phyloP scores from a whole-genome alignment of 176 grass and related monocot genomes.

The Cenchrus purpureus region DNA sequence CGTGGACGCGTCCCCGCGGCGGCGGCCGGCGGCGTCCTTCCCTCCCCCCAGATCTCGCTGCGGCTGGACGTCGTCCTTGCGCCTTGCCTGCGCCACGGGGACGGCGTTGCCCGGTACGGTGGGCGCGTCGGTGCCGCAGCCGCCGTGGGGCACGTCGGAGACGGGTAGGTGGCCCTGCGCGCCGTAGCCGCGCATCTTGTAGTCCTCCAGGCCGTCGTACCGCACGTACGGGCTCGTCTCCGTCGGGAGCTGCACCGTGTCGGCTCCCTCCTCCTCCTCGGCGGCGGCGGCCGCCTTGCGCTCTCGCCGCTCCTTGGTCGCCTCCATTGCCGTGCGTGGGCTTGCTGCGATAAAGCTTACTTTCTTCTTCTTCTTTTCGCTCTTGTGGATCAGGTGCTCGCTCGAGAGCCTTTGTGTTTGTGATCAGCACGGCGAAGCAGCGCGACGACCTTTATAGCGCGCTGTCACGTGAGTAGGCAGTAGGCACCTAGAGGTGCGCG shows the following conservation, averaged over 20 bases:
- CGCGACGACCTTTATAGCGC: not conserved
- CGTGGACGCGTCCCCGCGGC: conserved; percentile 12
- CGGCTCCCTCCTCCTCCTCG: not conserved
- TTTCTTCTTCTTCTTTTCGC: too few relatives aligned
- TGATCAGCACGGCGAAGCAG: not conserved
- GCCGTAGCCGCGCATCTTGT: conserved; percentile 81
- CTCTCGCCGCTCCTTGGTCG: conserved; percentile 30
- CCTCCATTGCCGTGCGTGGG: conserved; percentile 35
- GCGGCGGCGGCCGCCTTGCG: conserved; percentile 1
- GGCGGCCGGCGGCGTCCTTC: not conserved
- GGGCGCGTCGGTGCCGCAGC: conserved; percentile 57
- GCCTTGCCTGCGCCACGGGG: not conserved
- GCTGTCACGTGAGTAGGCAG: not conserved
- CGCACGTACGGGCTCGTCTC: conserved; percentile 88
- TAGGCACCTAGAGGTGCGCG: not conserved
- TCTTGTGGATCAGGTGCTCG: not conserved
- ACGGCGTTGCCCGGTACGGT: conserved; percentile 60
- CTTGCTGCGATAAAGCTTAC: not conserved
- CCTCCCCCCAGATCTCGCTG: conserved; percentile 2
- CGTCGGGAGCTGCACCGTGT: conserved; percentile 54
- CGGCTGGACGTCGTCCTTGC: not conserved
- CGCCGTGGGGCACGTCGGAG: conserved; percentile 52
- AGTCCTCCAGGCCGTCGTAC: conserved; percentile 70
- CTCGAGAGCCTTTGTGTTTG: not conserved
- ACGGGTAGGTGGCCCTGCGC: conserved; percentile 63